Evolutionary conservation across 345 rosid genomes (phyloP).

Genomic region (Firmiana major): DNA sequence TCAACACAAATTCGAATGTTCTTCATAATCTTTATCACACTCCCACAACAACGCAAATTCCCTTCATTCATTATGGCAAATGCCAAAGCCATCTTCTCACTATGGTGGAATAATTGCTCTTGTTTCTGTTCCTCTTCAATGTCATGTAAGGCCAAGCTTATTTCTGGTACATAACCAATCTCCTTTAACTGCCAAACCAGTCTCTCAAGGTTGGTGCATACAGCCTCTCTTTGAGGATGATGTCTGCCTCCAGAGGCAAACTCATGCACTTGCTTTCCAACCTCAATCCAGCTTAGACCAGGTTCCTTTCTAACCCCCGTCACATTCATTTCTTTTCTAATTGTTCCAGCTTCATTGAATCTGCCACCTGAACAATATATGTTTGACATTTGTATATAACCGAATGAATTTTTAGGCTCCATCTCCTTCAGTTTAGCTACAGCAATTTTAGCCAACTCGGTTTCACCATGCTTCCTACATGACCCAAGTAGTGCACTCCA

Average conservation of each 20-base stretch:
- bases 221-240: conserved; percentile 55
- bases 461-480: conserved; percentile 77
- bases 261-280: conserved; percentile 59
- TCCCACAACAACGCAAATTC: conserved; percentile 19
- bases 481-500: conserved; percentile 88
- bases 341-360: no score
- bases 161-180: conserved; percentile 73
- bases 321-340: no score
- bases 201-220: conserved; percentile 40
- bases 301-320: conserved; percentile 48
- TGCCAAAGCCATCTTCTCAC: conserved; percentile 82
- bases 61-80: conserved; percentile 50
- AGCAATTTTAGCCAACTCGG: conserved; percentile 53
- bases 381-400: conserved; percentile 82
- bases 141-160: conserved; percentile 60
- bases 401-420: conserved; percentile 57
- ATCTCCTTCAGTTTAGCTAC: conserved; percentile 56
- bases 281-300: conserved; percentile 85
- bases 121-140: conserved; percentile 75
- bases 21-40: conserved; percentile 60
- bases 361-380: conserved; percentile 31
- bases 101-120: conserved; percentile 63
- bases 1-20: conserved; percentile 79
- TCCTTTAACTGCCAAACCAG: conserved; percentile 58
- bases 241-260: conserved; percentile 71